These are phyloP conservation scores for Taphrina confusa DNA, from an alignment of 1,139 yeast genomes.

Conservation along the genomic window DNA sequence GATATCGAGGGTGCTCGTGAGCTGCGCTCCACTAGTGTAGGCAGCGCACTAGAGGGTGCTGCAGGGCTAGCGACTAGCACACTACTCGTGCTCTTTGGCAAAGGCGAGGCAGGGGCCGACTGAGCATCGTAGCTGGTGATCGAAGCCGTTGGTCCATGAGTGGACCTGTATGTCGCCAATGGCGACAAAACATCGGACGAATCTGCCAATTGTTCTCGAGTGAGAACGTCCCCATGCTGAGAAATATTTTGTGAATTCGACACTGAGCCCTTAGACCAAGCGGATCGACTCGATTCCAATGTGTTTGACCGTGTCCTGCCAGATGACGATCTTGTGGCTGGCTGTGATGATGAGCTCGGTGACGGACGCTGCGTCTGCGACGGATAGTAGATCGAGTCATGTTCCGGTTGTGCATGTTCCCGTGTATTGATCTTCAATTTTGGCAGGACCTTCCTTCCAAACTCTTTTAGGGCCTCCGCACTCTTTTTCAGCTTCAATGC, in stretches of 20 bases:
- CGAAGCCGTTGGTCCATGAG: not conserved
- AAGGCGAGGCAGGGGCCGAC: not conserved
- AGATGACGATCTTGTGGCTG: conserved; percentile 4
- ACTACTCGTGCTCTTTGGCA: not conserved
- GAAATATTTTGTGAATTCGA: not conserved
- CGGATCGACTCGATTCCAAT: conserved; percentile 22
- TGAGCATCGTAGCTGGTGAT: not conserved
- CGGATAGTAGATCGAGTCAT: not conserved
- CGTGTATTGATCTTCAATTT: not conserved
- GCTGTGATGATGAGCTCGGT: conserved; percentile 22
- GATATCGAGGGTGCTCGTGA: conserved; percentile 5
- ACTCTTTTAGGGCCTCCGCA: conserved; percentile 28
- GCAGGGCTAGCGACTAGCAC: too few species aligned
- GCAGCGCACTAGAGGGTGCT: conserved; percentile 2
- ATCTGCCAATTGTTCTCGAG: not conserved
- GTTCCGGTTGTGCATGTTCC: not conserved
- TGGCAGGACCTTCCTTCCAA: conserved; percentile 23
- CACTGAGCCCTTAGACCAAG: conserved; percentile 2
- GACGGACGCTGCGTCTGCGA: not conserved
- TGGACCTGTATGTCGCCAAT: conserved; percentile 14
- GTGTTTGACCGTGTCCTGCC: conserved; percentile 32
- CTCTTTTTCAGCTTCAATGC: conserved; percentile 21
- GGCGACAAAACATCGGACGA: conserved; percentile 17
- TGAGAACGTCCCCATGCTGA: not conserved
- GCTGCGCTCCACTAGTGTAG: not conserved